Percentiles rank a stretch among this genome's conserved stretches.
Evolutionary conservation across 208 protist species (phyloP).

Genomic region (Trypanosoma melophagium): DNA sequence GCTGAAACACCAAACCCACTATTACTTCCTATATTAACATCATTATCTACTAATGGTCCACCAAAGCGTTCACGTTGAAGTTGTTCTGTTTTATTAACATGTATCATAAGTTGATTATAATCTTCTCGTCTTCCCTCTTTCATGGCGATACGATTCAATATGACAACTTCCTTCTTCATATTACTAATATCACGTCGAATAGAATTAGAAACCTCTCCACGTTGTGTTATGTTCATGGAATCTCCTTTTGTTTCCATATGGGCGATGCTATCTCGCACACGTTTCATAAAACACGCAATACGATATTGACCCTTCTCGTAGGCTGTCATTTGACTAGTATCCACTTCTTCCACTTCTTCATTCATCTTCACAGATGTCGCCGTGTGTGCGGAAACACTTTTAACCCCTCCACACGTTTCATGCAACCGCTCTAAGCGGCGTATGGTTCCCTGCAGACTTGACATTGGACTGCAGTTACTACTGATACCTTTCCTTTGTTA

Average conservation of each 20-base stretch:
- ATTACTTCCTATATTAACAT: not conserved
- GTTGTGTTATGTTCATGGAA: constrained; percentile 15
- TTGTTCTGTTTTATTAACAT: constrained; percentile 36
- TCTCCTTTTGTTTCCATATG: constrained; percentile 14
- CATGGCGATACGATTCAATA: constrained; percentile 20
- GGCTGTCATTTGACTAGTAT: constrained; percentile 20
- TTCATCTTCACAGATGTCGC: not conserved
- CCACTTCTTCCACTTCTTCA: not conserved
- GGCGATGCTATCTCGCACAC: constrained; percentile 17
- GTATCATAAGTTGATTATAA: constrained; percentile 30
- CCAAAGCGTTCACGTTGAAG: constrained; percentile 25
- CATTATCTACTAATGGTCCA: constrained; percentile 4
- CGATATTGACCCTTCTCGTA: constrained; percentile 35
- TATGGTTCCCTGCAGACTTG: constrained; percentile 11
- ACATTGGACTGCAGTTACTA: constrained; percentile 1
- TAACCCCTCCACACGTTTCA: constrained; percentile 15
- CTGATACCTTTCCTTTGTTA: not conserved
- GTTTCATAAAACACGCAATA: constrained; percentile 29
- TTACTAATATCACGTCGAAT: constrained; percentile 26
- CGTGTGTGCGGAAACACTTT: not conserved
- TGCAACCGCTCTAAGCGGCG: constrained; percentile 21
- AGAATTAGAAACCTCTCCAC: constrained; percentile 31
- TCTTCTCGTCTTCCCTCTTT: constrained; percentile 30
- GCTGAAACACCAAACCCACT: not conserved
- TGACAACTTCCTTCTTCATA: constrained; percentile 30